phyloP scores from a whole-genome alignment of 345 rosid genomes.

The Lepidium aucheri region DNA sequence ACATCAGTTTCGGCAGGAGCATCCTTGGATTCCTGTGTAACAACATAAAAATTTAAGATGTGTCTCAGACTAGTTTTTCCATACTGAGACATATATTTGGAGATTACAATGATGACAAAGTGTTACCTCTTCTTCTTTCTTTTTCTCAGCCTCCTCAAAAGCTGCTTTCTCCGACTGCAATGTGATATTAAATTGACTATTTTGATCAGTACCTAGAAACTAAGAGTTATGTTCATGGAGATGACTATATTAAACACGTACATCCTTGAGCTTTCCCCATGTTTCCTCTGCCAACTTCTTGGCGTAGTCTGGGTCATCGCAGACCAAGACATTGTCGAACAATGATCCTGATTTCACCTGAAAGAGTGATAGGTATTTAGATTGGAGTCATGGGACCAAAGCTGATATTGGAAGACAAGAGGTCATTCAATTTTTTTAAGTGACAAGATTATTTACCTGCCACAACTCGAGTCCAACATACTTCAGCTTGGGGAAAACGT shows the following conservation, averaged over 20 bases:
- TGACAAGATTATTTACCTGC: slow-evolving; percentile 51
- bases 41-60: slow-evolving; percentile 35
- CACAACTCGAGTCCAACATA: slow-evolving; percentile 95
- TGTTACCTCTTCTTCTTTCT: slow-evolving; percentile 70
- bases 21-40: slow-evolving; percentile 71
- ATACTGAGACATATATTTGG: neutral
- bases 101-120: neutral
- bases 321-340: slow-evolving; percentile 78
- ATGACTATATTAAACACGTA: slow-evolving; percentile 27
- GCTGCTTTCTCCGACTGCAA: slow-evolving; percentile 94
- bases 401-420: neutral
- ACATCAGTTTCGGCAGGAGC: slow-evolving; percentile 69
- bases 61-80: slow-evolving; percentile 28
- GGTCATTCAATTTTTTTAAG: neutral
- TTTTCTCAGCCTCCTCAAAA: slow-evolving; percentile 91
- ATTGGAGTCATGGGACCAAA: neutral
- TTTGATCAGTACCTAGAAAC: neutral
- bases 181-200: neutral
- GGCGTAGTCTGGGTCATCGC: slow-evolving; percentile 81
- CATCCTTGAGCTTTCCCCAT: slow-evolving; percentile 95
- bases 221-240: neutral
- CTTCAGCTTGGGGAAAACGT: slow-evolving; percentile 84
- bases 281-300: slow-evolving; percentile 84
- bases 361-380: neutral
- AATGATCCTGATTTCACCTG: slow-evolving; percentile 94